Base-by-base conservation (phyloP, 305 asterid genomes). In the Fraxinus floribunda region DNA sequence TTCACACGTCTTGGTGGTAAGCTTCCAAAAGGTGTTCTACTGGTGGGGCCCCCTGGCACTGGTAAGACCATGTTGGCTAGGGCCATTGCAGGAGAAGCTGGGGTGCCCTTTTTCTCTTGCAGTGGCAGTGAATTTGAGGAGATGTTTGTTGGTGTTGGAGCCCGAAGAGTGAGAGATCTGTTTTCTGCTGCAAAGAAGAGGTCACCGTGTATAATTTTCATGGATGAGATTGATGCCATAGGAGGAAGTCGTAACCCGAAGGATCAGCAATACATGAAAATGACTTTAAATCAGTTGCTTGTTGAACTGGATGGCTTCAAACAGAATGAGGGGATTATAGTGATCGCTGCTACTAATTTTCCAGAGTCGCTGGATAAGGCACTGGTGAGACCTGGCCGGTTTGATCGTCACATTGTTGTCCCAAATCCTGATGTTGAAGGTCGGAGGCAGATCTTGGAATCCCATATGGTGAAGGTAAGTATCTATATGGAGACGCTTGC, bases 381-480 rank as follows among this genome's bases (percentile, higher is more conserved):
- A 38, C 90, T 95, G 83, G 93, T 95, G 78, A 92, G 99, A 81
- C 98, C 98, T 79, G 99, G 99, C 49, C 91, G 99, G 75, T 95
- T 95, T 79, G 99, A 94, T 84, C 95, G 97, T 70, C 92, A 92
- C 81, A 91, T 95, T 81, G 97, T 93, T 75, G 99, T 95, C 34
- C 99, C 99, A 8, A 95, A 95, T 87, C 99, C 99, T 34, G 99
- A 95, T 84, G 98, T 95, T 78, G 98, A 95, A 88, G 98, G 98
- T 9, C 89, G 99, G 89, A 92, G 93, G 86, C 99, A 95, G 91
- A 95, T 95, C 84, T 73, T 95, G 89, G 99, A 95, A 86, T 39
- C 55, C 55, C 55, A 95, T 89, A 94, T 95, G 99, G 86, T 97
- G 24, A 94, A 95, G 97, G 98, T 95, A 90, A 78, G 70, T 75